Evolutionary conservation across 208 protist species (phyloP), one percentile per base, ranked within the genome.

Genomic region (Entamoeba invadens): DNA sequence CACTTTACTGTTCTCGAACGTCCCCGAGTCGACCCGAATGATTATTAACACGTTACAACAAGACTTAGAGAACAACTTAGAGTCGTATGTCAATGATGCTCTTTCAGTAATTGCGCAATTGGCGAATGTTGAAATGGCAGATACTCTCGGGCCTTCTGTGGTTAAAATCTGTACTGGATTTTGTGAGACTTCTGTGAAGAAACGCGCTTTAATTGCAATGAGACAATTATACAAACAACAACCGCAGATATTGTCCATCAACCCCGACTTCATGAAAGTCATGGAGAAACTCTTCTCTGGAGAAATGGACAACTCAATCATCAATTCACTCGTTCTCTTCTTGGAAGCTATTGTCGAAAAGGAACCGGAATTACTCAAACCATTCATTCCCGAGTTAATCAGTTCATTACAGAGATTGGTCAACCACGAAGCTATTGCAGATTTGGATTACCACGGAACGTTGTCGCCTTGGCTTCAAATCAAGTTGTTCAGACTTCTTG

Each of bases 31-130:
- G 77, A 94, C 99, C 91, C 98, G 97, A n/a, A 96, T 99, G 35
- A 97, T 99, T 72, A 99, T 98, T 38, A 97, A 99, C 95, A 98
- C 97, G 2, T 97, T 99, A 31, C 97, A 98, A 92, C 96, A 97
- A 45, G 98, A 99, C 95, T 96, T 99, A 46, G 44, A 45, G 3
- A 68, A 46, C 31, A 21, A 5, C 42, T 46, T 68, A 10, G 38
- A 45, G 12, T 31, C 25, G 3, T 4, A 72, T 68, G 44, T 68
- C 14, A 44, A 16, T 46, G 6, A 68, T 8, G 92, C 92, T 68
- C 42, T 93, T 21, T 45, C 45, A 35, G 44, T 68, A 44, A n/a
- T 50, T 72, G 44, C 44, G 42, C 31, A 14, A 6, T 47, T 92
- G 3, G 16, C 91, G 10, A 50, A 45, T 47, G 16, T 31, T 45